Base-by-base conservation (phyloP, 2,329 filamentous ascomycete species). In the Phialocephala sp. region DNA sequence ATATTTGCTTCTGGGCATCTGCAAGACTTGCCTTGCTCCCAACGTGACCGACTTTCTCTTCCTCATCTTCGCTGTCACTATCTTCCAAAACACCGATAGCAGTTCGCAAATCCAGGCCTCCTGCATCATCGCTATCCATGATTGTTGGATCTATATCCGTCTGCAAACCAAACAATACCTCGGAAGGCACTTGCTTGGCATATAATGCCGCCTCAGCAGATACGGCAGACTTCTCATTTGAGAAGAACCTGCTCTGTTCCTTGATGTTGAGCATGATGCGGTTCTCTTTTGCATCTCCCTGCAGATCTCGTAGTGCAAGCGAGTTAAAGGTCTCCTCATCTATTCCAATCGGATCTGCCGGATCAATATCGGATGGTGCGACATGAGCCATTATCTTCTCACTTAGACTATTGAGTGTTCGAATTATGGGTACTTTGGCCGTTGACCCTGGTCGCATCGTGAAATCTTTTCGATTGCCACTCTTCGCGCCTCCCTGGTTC, bases 321-420 rank as follows among this genome's bases (percentile, higher is more conserved):
- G 93, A 84, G 68, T 89, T 87, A 74, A 90, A 95, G 0, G 90
- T 89, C 45, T 88, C 85, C 71, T 93, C 90, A 66, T 93, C 90
- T 73, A 89, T 81, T 1, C 88, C 89, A 60, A 88, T 86, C 1
- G 89, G 86, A 5, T 83, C 84, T 67, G 89, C 85, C 0, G 86
- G 84, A 66, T 90, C 86, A n/a, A 83, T 80, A 76, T 97, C 93
- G 5, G 90, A 87, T 0, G 93, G 91, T 1, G 91, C 87, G 12
- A 97, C 92, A 69, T 94, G 91, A 57, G 91, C 91, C 85, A 99
- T 90, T 76, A 99, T 91, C 79, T 96, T 97, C 77, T 95, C 93
- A 73, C 93, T 97, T 63, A 98, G 85, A 67, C 86, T 92, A 77
- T 99, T 99, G 63, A 99, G 82, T 0, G 92, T 93, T 68, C 91